Percentiles rank a stretch among this genome's conserved stretches.
Conservation (phyloP, 2,329 filamentous ascomycete species). For the Spiromastix sp. region DNA sequence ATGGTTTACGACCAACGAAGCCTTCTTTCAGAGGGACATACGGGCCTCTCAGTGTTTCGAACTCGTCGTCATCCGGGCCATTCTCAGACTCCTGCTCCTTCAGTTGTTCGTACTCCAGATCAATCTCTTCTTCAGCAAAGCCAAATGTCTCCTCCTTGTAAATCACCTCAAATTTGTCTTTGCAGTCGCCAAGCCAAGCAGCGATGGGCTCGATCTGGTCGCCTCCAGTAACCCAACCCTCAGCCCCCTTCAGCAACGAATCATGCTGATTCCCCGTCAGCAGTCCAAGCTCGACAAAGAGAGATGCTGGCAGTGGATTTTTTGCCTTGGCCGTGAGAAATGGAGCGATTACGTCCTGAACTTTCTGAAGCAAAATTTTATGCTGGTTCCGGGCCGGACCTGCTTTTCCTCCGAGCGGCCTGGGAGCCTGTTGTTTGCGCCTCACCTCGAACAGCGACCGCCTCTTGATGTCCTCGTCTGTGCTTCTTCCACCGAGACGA, state of each 20-base stretch:
- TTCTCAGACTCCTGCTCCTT: constrained; percentile 51
- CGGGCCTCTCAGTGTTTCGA: constrained; percentile 40
- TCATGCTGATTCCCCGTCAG: constrained; percentile 54
- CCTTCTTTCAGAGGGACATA: constrained; percentile 34
- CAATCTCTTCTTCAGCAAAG: constrained; percentile 49
- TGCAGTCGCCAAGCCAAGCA: constrained; percentile 48
- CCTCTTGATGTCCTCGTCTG: constrained; percentile 53
- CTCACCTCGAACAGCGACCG: constrained; percentile 58
- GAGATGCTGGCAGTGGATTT: constrained; percentile 42
- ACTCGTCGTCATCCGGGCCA: constrained; percentile 43
- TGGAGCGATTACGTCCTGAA: constrained; percentile 33
- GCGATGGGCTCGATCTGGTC: constrained; percentile 31
- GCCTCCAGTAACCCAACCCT: constrained; percentile 30
- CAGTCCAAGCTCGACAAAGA: constrained; percentile 45
- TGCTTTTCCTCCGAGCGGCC: constrained; percentile 32
- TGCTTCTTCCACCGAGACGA: constrained; percentile 59
- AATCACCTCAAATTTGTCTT: constrained; percentile 35
- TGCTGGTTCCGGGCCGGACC: constrained; percentile 32
- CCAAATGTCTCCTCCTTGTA: constrained; percentile 40
- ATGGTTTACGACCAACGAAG: constrained; percentile 19
- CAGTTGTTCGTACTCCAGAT: constrained; percentile 51
- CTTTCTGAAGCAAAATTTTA: constrained; percentile 31
- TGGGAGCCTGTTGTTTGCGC: constrained; percentile 19
- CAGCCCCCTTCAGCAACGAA: constrained; percentile 45
- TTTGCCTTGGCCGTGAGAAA: constrained; percentile 26